Percentiles rank a stretch among this genome's conserved stretches.
These are phyloP conservation scores for Capsicum chinense DNA, from an alignment of 257 asterid genomes.

Conservation along the genomic window DNA sequence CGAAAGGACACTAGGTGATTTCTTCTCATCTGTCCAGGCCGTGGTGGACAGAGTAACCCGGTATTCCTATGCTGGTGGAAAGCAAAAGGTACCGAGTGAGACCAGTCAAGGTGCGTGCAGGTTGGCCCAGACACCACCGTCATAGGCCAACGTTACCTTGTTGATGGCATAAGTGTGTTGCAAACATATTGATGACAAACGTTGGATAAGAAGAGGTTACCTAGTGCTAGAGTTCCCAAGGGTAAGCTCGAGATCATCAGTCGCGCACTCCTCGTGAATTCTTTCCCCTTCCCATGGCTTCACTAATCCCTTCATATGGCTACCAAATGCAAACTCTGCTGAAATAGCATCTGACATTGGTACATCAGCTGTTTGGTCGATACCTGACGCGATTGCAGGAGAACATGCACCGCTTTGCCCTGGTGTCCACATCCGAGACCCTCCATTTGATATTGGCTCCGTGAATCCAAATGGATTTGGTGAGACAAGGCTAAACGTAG, in stretches of 20 bases:
- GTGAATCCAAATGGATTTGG: constrained; percentile 76
- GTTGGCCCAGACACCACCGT: neutral
- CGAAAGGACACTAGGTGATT: neutral
- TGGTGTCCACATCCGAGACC: constrained; percentile 97
- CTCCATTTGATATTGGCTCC: constrained; percentile 79
- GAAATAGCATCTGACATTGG: constrained; percentile 89
- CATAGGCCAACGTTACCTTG: neutral
- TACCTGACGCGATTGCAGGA: constrained; percentile 71
- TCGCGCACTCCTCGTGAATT: constrained; percentile 88
- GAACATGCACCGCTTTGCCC: constrained; percentile 97
- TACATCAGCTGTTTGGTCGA: constrained; percentile 76
- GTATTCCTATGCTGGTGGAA: neutral
- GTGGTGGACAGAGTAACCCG: neutral
- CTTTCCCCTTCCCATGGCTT: constrained; percentile 99
- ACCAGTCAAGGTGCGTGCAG: neutral
- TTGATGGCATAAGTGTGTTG: neutral
- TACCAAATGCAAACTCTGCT: constrained; percentile 92
- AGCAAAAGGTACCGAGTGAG: neutral
- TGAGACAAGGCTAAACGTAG: constrained; percentile 87
- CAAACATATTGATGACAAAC: neutral
- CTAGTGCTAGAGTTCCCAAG: constrained; percentile 87
- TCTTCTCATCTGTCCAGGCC: neutral
- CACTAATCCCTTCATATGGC: constrained; percentile 68
- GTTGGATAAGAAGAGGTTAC: constrained; percentile 39
- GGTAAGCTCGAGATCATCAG: constrained; percentile 95